Percentiles rank a stretch among this genome's conserved stretches.
phyloP scores from a whole-genome alignment of 306 rosid genomes.

The Sophora flavescens region DNA sequence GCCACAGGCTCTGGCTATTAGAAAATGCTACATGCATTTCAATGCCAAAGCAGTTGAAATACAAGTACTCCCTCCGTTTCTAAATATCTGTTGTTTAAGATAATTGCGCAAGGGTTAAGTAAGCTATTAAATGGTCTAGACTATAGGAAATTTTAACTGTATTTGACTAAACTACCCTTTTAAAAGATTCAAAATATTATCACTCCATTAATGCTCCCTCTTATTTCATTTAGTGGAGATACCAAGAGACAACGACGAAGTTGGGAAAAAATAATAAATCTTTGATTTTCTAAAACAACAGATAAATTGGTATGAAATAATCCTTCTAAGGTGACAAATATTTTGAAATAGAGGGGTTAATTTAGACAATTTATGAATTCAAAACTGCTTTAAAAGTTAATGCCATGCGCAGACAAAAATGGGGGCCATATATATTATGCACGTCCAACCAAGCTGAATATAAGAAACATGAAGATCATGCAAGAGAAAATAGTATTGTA shows the following conservation, averaged over 20 bases:
- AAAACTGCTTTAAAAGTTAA: not conserved
- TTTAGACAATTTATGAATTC: conserved; percentile 18
- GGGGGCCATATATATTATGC: not conserved
- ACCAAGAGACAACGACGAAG: not conserved
- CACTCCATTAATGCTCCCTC: not conserved
- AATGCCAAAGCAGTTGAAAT: conserved; percentile 35
- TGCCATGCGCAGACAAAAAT: conserved; percentile 5
- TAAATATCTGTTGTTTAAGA: conserved; percentile 17
- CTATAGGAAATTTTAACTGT: not conserved
- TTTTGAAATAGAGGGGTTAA: not conserved
- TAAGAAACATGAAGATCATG: conserved; percentile 2
- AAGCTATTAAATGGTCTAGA: not conserved
- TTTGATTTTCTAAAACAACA: conserved; percentile 1
- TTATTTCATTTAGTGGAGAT: not conserved
- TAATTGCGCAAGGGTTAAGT: conserved; percentile 7
- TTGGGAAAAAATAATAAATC: conserved; percentile 3
- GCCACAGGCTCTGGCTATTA: conserved; percentile 16
- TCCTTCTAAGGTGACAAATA: not conserved
- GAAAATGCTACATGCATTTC: conserved; percentile 26
- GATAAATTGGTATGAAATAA: not conserved
- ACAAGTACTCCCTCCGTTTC: conserved; percentile 2
- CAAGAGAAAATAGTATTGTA: not conserved
- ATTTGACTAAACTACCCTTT: conserved; percentile 2
- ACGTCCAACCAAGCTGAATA: conserved; percentile 11
- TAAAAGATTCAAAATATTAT: conserved; percentile 1